Evolutionary conservation across 768 basidiomycete species (phyloP).

Genomic region (Hericium coralloides): DNA sequence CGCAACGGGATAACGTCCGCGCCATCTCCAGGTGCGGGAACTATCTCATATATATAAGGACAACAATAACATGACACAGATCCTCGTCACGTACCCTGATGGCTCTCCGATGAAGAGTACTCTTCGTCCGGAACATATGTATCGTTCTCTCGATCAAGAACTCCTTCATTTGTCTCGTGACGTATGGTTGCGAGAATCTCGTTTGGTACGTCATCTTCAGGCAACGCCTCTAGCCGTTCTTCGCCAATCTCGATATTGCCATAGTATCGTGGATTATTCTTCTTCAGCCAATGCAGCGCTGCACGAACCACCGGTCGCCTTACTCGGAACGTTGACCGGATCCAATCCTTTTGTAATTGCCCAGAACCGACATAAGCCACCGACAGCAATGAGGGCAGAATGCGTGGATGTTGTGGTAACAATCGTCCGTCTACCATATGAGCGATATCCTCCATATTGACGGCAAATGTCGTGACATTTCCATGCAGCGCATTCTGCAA

Average conservation of each 20-base stretch:
- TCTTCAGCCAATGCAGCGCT: constrained; percentile 29
- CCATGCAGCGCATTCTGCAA: neutral
- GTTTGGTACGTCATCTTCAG: constrained; percentile 25
- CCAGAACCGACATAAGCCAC: constrained; percentile 28
- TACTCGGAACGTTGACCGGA: constrained; percentile 25
- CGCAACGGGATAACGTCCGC: too few relatives aligned
- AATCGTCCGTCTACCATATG: neutral
- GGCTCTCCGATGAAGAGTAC: too few relatives aligned
- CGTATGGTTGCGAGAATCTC: constrained; percentile 17
- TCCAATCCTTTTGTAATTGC: constrained; percentile 19
- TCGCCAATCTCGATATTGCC: constrained; percentile 19
- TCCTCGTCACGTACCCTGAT: too few relatives aligned
- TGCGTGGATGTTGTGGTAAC: neutral
- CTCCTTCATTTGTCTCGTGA: neutral
- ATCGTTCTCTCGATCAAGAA: too few relatives aligned
- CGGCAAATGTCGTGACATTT: neutral
- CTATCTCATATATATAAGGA: too few relatives aligned
- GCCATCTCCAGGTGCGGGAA: too few relatives aligned
- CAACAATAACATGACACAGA: too few relatives aligned
- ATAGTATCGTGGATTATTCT: constrained; percentile 26
- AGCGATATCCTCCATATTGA: neutral
- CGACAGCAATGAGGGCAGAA: constrained; percentile 25
- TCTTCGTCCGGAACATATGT: too few relatives aligned
- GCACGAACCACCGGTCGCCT: constrained; percentile 18
- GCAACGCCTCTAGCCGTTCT: constrained; percentile 16